A percentile compares a stretch with the other conserved stretches of the same genome.
These are phyloP conservation scores for Podaxis rugospora DNA, from an alignment of 768 basidiomycete species.

Conservation along the genomic window DNA sequence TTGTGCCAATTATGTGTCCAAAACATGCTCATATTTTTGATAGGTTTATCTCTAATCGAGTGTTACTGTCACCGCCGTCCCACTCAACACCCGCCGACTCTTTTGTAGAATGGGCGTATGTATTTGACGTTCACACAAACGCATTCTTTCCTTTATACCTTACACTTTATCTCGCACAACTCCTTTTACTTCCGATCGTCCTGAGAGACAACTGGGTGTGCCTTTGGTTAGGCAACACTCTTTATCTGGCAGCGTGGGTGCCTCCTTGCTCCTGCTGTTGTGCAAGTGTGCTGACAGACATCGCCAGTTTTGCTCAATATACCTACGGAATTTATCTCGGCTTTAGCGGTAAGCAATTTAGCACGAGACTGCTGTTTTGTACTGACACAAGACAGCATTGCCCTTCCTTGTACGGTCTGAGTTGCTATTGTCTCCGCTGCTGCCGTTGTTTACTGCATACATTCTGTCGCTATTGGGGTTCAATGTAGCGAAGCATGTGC, in stretches of 20 bases:
- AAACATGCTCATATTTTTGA: slow-evolving; percentile 5
- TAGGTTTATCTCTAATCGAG: slow-evolving; percentile 70
- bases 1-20: slow-evolving; percentile 15
- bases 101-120: slow-evolving; percentile 87
- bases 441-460: slow-evolving; percentile 84
- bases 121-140: slow-evolving; percentile 96
- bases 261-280: neutral
- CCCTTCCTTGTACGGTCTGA: slow-evolving; percentile 92
- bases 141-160: slow-evolving; percentile 94
- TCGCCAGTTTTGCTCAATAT: slow-evolving; percentile 76
- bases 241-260: slow-evolving; percentile 82
- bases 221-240: slow-evolving; percentile 86
- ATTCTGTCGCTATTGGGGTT: slow-evolving; percentile 85
- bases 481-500: slow-evolving; percentile 82
- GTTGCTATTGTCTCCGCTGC: slow-evolving; percentile 83
- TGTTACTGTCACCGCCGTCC: slow-evolving; percentile 67
- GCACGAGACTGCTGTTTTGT: neutral
- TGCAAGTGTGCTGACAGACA: slow-evolving; percentile 1
- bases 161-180: slow-evolving; percentile 83
- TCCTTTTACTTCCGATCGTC: slow-evolving; percentile 81
- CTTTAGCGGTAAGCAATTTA: slow-evolving; percentile 55
- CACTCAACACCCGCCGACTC: slow-evolving; percentile 69
- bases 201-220: slow-evolving; percentile 91
- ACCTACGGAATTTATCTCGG: slow-evolving; percentile 89
- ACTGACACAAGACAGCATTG: slow-evolving; percentile 51